phyloP scores from a whole-genome alignment of 352 stramenopile genomes.

The Elongisporangium senticosum region DNA sequence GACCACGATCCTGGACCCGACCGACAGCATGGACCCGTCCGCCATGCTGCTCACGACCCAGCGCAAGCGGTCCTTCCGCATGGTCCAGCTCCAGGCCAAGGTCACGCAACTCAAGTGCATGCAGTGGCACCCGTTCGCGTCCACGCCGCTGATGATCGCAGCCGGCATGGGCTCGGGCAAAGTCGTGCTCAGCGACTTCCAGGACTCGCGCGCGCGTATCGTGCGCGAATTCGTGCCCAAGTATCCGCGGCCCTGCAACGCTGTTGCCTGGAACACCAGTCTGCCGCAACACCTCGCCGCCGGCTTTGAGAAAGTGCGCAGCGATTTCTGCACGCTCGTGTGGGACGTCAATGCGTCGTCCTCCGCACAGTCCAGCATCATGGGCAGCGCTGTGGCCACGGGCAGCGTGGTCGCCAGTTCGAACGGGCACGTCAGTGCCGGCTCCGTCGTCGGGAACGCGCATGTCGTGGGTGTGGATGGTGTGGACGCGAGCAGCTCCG shows the following conservation, averaged over 20 bases:
- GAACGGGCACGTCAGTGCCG: not conserved
- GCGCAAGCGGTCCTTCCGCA: conserved; percentile 77
- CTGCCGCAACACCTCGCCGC: conserved; percentile 71
- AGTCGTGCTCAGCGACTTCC: conserved; percentile 78
- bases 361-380: not conserved
- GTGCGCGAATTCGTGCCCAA: conserved; percentile 76
- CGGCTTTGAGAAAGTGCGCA: conserved; percentile 85
- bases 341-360: conserved; percentile 73
- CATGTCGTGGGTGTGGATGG: not conserved
- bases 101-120: conserved; percentile 78
- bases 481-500: not conserved
- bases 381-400: not conserved
- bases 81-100: conserved; percentile 76
- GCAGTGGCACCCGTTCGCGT: conserved; percentile 76
- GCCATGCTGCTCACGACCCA: conserved; percentile 43
- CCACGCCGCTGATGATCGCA: conserved; percentile 69
- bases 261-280: conserved; percentile 76
- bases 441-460: not conserved
- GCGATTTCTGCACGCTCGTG: conserved; percentile 79
- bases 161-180: conserved; percentile 73
- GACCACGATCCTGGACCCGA: conserved; percentile 23
- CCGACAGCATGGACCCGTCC: conserved; percentile 2
- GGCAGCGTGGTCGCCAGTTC: not conserved
- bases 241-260: conserved; percentile 78
- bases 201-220: conserved; percentile 51